These are phyloP conservation scores for Xylaria sp. DNA, from an alignment of 2,329 filamentous ascomycete genomes.

Conservation along the genomic window DNA sequence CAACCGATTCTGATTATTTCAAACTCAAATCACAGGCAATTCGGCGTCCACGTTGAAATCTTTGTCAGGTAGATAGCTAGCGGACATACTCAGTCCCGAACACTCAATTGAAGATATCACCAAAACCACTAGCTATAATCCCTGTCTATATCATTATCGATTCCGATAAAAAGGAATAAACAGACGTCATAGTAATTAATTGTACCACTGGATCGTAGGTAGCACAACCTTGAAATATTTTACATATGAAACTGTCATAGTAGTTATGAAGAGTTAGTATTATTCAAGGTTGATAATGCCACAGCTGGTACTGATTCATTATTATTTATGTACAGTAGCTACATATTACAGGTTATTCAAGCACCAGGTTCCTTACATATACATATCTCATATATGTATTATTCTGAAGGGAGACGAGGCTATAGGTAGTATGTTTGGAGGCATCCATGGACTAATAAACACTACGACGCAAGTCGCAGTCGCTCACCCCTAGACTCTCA, in stretches of 20 bases:
- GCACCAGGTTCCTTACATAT: too few species aligned
- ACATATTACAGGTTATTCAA: background rate
- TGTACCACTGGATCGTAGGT: slow-evolving; percentile 10
- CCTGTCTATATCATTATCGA: slow-evolving; percentile 14
- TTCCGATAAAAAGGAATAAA: slow-evolving; percentile 18
- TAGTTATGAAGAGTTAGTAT: slow-evolving; percentile 11
- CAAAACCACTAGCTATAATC: background rate
- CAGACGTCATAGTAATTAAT: slow-evolving; percentile 14
- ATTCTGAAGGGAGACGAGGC: too few species aligned
- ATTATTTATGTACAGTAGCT: too few species aligned
- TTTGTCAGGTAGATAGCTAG: background rate
- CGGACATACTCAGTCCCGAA: background rate
- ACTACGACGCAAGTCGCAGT: background rate
- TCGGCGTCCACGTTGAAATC: background rate
- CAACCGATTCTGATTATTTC: background rate
- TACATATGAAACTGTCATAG: slow-evolving; percentile 7
- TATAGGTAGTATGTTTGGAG: too few species aligned
- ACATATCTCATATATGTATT: too few species aligned
- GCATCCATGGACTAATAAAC: too few species aligned
- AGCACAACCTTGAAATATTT: too few species aligned
- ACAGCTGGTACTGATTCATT: background rate
- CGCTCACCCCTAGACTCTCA: background rate
- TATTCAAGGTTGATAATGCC: background rate
- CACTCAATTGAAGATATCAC: slow-evolving; percentile 8
- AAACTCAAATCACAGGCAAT: background rate